Percentiles rank a stretch among this genome's conserved stretches.
Evolutionary conservation across 2,329 filamentous ascomycete genomes (phyloP).

Genomic region (Neofusicoccum parvum): DNA sequence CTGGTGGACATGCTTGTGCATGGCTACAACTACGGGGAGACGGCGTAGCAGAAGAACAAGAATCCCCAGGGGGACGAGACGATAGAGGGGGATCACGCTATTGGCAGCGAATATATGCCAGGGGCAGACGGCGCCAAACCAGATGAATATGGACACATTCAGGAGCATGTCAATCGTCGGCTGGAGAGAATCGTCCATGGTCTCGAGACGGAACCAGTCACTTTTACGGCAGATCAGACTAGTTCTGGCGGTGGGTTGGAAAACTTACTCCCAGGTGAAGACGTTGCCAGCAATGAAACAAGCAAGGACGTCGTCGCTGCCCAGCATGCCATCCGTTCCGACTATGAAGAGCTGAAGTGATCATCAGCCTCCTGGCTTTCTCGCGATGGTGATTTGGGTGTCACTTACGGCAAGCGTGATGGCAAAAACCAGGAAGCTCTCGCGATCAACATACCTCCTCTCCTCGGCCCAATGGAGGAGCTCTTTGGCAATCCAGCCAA

Average conservation of each 20-base stretch:
- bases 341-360: constrained; percentile 70
- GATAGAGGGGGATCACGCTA: constrained; percentile 69
- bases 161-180: constrained; percentile 94
- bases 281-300: constrained; percentile 91
- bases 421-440: constrained; percentile 85
- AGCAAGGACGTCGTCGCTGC: constrained; percentile 85
- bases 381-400: neutral
- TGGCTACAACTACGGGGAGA: constrained; percentile 71
- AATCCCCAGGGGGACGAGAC: constrained; percentile 72
- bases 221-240: constrained; percentile 31
- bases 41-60: constrained; percentile 77
- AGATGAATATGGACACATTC: constrained; percentile 85
- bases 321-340: constrained; percentile 83
- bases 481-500: constrained; percentile 81
- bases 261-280: constrained; percentile 77
- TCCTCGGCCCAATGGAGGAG: constrained; percentile 83
- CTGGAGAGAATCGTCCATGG: constrained; percentile 87
- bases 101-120: constrained; percentile 73
- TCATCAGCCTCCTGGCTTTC: neutral
- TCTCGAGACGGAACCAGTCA: constrained; percentile 90
- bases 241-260: neutral
- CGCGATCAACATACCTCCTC: constrained; percentile 78
- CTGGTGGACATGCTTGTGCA: constrained; percentile 77
- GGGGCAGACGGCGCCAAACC: constrained; percentile 84
- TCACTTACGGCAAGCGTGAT: constrained; percentile 72